Base-by-base conservation (phyloP, 2,329 filamentous ascomycete genomes). In the Simplicillium sp. region DNA sequence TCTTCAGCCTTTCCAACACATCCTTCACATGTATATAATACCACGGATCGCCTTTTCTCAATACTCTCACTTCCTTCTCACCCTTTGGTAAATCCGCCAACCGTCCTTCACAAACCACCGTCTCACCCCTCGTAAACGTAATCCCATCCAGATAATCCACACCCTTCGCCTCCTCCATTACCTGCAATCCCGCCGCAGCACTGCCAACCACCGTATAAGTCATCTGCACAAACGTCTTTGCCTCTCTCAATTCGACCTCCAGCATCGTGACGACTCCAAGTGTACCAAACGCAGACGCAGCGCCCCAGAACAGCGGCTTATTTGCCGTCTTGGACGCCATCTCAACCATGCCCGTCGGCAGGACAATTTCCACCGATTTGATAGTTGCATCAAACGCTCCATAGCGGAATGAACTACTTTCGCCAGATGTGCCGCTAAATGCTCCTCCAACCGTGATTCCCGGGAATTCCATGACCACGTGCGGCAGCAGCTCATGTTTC, bases 371-470 rank as follows among this genome's bases (percentile, higher is more conserved):
- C 13, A 84, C 69, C 40, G 65, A 71, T 36, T 70, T 72, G 41
- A 84, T 62, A 0, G 71, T 82, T 3, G 67, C 64, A 52, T 83
- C 77, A 48, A 84, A 84, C 43, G 77, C 76, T 3, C 81, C 80
- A 51, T 82, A 67, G 38, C 74, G 76, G 56, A 82, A 84, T 9
- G 75, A 80, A 51, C 75, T 81, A 59, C 77, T 83, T 57, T 84
- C 81, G 11, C 80, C 81, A 7, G 78, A 75, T 1, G 76, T 81
- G 2, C 80, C 80, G 35, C 77, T 74, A 56, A 81, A 84, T 3
- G 76, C 80, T 29, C 81, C 81, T 17, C 80, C 81, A 6, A 74
- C 76, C 2, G 81, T 85, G 54, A 84, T 85, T n/a, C 77, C 80
- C 2, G 78, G 80, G 43, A 84, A 83, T 53, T 84, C 80, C 73